Evolutionary conservation across 768 basidiomycete species (phyloP), one percentile per base, ranked within the genome.

Genomic region (Tricholoma flavovirens): DNA sequence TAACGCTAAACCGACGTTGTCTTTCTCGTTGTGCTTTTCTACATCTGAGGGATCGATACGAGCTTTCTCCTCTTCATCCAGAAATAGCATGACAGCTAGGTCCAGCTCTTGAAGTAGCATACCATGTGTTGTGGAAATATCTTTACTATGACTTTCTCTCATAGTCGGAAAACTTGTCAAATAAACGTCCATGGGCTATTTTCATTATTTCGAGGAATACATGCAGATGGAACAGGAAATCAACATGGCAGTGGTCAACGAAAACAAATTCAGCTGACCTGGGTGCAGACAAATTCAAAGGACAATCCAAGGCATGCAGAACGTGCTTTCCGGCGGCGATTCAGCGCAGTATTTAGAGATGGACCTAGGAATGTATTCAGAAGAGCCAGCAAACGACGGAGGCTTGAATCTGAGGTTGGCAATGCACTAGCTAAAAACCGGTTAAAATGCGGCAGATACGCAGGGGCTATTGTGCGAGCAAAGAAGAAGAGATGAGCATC

Each of bases 111-210:
- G 71, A 49, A 82, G 64, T 51, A 79, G 66, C n/a, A 67, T 56
- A 22, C 60, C 60, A 52, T 76, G 76, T 42, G 60, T 55, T 8
- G 68, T 62, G 36, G 62, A 56, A 40, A 61, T 63, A 38, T 67
- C 66, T 29, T 48, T 24, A 42, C 55, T 58, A 54, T 64, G 62
- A 48, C 58, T 60, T 36, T 60, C 63, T 56, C 66, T 69, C 64
- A 52, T 57, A 57, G 54, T 69, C 53, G 69, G 66, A 24, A 71
- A 69, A 55, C 71, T 71, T 60, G 69, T 75, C 71, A 80, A 66
- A 61, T 74, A 75, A 64, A 80, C 75, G 68, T 78, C 74, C 71
- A 80, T 70, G 46, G 80, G 77, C 83, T 84, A 68, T 65, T 69
- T 60, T 62, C 50, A 63, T 54, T 43, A 55, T 40, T 54, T 51